Conservation (phyloP, 768 basidiomycete species). For the Lactifluus volemus region DNA sequence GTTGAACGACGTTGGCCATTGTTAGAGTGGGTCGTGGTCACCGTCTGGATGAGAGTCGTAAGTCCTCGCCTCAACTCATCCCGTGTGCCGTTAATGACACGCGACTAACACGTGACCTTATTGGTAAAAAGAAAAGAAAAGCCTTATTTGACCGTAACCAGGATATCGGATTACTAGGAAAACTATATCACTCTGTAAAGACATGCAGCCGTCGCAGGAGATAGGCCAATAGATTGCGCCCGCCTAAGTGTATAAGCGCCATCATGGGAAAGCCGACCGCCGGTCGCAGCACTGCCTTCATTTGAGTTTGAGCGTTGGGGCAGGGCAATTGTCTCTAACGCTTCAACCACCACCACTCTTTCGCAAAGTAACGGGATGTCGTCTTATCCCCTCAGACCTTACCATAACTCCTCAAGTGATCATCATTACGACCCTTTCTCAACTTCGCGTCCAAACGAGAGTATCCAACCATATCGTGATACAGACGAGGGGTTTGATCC, state of each 20-base stretch:
- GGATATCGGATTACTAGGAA: too few relatives aligned
- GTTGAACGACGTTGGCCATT: slow-evolving; percentile 60
- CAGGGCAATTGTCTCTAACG: background rate
- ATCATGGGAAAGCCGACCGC: too few relatives aligned
- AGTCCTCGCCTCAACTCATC: background rate
- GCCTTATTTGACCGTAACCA: too few relatives aligned
- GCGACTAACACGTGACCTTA: slow-evolving; percentile 1
- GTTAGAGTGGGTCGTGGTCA: slow-evolving; percentile 23
- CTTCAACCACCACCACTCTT: slow-evolving; percentile 18
- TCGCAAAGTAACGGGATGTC: slow-evolving; percentile 36
- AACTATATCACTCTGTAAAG: too few relatives aligned
- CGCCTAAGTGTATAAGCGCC: too few relatives aligned
- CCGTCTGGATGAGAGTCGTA: slow-evolving; percentile 8
- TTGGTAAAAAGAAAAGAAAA: too few relatives aligned
- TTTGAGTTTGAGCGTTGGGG: background rate
- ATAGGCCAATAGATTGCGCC: too few relatives aligned
- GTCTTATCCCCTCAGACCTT: background rate
- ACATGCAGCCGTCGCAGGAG: too few relatives aligned
- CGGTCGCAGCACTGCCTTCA: background rate
- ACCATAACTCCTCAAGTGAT: background rate
- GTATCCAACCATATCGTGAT: slow-evolving; percentile 6
- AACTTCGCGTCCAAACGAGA: background rate
- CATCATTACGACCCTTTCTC: background rate
- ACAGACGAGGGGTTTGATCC: slow-evolving; percentile 6
- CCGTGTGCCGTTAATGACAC: background rate